Conservation (phyloP, 2,329 filamentous ascomycete genomes). For the Thelonectria rubi region DNA sequence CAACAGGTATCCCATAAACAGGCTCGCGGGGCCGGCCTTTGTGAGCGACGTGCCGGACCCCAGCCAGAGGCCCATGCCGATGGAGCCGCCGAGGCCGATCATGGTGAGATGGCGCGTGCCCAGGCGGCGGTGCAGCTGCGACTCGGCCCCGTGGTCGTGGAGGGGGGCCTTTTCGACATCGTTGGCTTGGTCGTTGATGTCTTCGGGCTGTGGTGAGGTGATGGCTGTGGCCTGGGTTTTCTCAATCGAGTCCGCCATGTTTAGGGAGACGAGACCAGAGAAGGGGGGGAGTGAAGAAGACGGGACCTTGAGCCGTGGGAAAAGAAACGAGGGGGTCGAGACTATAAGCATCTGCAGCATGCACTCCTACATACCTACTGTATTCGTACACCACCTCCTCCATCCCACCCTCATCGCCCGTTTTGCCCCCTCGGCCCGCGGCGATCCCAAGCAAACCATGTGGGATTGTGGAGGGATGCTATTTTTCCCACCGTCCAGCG, state of each 20-base stretch:
- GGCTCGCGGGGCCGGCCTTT: constrained; percentile 53
- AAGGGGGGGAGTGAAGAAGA: background rate
- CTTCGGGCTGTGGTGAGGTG: background rate
- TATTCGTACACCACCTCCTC: no score
- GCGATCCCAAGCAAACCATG: background rate
- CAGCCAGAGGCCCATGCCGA: constrained; percentile 59
- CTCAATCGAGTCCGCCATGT: constrained; percentile 12
- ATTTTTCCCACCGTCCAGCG: background rate
- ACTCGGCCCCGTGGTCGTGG: constrained; percentile 19
- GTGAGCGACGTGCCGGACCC: constrained; percentile 53
- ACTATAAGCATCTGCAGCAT: background rate
- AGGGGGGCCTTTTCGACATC: constrained; percentile 10
- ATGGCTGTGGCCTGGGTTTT: background rate
- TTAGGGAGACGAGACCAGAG: background rate
- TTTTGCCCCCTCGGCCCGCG: background rate
- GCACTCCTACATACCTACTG: background rate
- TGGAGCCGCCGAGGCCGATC: constrained; percentile 58
- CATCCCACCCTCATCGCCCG: background rate
- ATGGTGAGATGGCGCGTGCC: constrained; percentile 61
- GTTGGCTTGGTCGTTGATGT: background rate
- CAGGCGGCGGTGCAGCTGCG: constrained; percentile 48
- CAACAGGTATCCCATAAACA: constrained; percentile 56
- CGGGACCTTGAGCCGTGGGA: background rate
- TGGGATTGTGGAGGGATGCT: background rate
- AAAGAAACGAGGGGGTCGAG: no score